Percentiles rank a stretch among this genome's conserved stretches.
These are phyloP conservation scores for Carex cristatella DNA, from an alignment of 176 grass and related monocot species.

Conservation along the genomic window DNA sequence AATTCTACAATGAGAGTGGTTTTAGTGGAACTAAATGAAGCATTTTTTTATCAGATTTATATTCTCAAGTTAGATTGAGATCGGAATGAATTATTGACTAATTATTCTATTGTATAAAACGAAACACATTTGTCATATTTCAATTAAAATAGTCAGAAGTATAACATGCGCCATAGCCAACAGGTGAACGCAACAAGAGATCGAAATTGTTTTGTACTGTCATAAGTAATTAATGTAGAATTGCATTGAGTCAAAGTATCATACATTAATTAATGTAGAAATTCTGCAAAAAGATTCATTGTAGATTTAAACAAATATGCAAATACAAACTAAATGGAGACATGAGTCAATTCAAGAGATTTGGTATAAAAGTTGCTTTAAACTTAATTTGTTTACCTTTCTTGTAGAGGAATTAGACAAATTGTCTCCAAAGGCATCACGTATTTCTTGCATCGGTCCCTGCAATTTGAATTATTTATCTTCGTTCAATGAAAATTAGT, in stretches of 20 bases:
- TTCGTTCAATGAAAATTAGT: not conserved
- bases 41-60: too few relatives aligned
- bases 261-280: not conserved
- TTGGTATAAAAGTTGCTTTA: not conserved
- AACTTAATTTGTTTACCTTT: not conserved
- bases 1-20: too few relatives aligned
- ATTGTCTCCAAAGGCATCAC: not conserved
- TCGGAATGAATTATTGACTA: too few relatives aligned
- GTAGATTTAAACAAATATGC: not conserved
- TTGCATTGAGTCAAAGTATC: not conserved
- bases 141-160: not conserved
- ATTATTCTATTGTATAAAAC: not conserved
- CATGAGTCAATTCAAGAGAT: conserved; percentile 10
- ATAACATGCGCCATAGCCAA: not conserved
- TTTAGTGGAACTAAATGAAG: too few relatives aligned
- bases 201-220: not conserved
- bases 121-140: not conserved
- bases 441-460: not conserved
- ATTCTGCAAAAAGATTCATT: not conserved
- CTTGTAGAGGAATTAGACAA: not conserved
- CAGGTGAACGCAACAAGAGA: not conserved
- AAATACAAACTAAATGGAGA: not conserved
- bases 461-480: not conserved
- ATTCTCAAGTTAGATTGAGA: too few relatives aligned
- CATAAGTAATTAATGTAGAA: too few relatives aligned